phyloP scores from a whole-genome alignment of 495 filamentous ascomycete genomes.

The Neurospora sp. region DNA sequence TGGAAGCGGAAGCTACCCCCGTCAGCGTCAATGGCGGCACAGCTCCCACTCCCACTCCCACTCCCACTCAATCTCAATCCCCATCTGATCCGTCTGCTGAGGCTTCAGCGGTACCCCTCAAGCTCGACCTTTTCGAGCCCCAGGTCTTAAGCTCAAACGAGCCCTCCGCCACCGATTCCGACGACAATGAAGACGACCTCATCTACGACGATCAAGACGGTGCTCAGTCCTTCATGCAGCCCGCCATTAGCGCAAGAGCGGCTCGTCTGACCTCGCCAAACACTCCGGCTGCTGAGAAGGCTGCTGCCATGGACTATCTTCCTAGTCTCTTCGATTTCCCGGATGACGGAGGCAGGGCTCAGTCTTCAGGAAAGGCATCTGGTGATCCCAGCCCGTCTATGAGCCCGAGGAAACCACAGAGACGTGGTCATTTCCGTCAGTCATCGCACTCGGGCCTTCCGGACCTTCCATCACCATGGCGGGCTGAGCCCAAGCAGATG shows the following conservation, averaged over 20 bases:
- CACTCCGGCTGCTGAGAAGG: constrained; percentile 69
- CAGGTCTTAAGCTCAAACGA: not conserved
- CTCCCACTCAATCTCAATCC: not conserved
- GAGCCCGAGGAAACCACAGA: constrained; percentile 7
- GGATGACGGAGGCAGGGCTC: constrained; percentile 3
- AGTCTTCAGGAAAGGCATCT: not conserved
- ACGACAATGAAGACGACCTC: constrained; percentile 19
- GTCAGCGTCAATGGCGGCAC: not conserved
- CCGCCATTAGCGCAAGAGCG: constrained; percentile 65
- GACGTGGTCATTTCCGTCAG: not conserved
- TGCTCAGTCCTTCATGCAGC: constrained; percentile 56
- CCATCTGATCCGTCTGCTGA: not conserved
- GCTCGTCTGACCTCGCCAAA: constrained; percentile 58
- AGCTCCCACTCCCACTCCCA: not conserved
- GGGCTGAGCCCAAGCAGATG: constrained; percentile 36
- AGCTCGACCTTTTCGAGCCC: not conserved
- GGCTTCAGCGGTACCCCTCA: not conserved
- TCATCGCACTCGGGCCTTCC: constrained; percentile 10
- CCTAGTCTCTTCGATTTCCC: constrained; percentile 42
- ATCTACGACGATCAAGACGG: constrained; percentile 42
- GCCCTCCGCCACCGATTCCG: constrained; percentile 4
- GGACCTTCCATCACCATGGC: constrained; percentile 41
- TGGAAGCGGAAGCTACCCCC: not conserved
- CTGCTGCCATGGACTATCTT: constrained; percentile 49
- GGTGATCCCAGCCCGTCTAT: not conserved